Base-by-base conservation (phyloP, 495 filamentous ascomycete genomes). In the Acidomyces sp. region DNA sequence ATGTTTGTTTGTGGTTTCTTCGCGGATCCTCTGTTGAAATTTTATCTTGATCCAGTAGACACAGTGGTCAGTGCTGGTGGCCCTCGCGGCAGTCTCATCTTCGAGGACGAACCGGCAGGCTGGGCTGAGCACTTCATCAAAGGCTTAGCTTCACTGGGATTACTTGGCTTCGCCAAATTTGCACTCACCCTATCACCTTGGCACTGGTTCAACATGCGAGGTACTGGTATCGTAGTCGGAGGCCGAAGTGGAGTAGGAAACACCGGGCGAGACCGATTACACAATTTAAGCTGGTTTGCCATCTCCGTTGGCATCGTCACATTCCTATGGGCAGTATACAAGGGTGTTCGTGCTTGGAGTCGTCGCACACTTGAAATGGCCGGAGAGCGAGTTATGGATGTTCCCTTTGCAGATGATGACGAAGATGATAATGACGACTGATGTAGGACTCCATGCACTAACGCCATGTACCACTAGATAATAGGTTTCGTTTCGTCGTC, bases 71-170 rank as follows among this genome's bases (percentile, higher is more conserved):
- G 60, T 11, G 54, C 51, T 34, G 45, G 52, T 16, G 48, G 45
- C n/a, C 46, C 55, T 12, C 40, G 24, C 12, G 44, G 3, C 4
- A 45, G 41, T 29, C 25, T 50, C 7, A 27, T 53, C 16, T 53
- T 39, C 37, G 59, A 61, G 18, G 64, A 69, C n/a, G 66, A 70
- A 25, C 56, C 62, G 25, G 54, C 61, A 2, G 65, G 65, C 4
- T 95, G 87, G 87, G 48, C 64, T 3, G 75, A 78, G 39, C 90
- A 97, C 54, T 86, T 95, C 51, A 9, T 87, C 27, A 94, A 93
- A 56, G 90, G 90, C 0, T 59, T 95, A 22, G 74, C 85, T 3
- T 80, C 80, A 1, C 65, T 97, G 37, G 90, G 90, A 4, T 54
- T 97, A 4, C 58, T 94, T 29, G 85, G 90, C 0, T 84, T 93